phyloP scores from a whole-genome alignment of 495 filamentous ascomycete genomes.

The Hypoxylon trugodes region DNA sequence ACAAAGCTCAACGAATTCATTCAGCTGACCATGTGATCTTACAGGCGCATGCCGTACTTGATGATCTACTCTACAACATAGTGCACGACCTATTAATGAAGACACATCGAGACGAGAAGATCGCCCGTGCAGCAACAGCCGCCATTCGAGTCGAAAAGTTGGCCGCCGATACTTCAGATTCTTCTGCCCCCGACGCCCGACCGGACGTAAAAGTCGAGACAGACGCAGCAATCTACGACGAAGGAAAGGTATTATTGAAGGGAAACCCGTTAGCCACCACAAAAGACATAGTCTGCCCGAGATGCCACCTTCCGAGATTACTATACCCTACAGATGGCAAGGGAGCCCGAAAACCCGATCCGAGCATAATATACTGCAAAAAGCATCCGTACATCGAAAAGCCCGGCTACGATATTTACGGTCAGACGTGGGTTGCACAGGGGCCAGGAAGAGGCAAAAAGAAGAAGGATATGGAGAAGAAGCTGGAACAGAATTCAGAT shows the following conservation, averaged over 20 bases:
- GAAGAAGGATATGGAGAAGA: constrained; percentile 68
- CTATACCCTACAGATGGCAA: constrained; percentile 70
- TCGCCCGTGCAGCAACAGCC: constrained; percentile 74
- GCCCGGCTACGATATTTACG: constrained; percentile 82
- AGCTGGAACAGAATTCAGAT: constrained; percentile 60
- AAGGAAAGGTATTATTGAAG: constrained; percentile 74
- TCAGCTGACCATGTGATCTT: constrained; percentile 22
- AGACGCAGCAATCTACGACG: constrained; percentile 74
- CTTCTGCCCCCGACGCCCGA: constrained; percentile 49
- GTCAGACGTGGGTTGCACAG: constrained; percentile 70
- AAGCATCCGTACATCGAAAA: constrained; percentile 76
- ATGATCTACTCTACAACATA: constrained; percentile 76
- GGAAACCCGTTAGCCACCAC: constrained; percentile 79
- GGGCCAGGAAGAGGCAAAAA: constrained; percentile 66
- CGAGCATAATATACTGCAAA: constrained; percentile 75
- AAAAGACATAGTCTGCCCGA: constrained; percentile 72
- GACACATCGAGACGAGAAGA: constrained; percentile 77
- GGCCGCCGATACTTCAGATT: constrained; percentile 62
- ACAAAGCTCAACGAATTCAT: constrained; percentile 10
- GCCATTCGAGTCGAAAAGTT: constrained; percentile 75
- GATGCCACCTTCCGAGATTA: constrained; percentile 70
- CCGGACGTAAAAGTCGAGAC: constrained; percentile 69
- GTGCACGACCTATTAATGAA: constrained; percentile 75
- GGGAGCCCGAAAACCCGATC: constrained; percentile 67
- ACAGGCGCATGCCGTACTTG: constrained; percentile 65